Conservation (phyloP, 2,329 filamentous ascomycete genomes). For the Aureobasidium uvarum region DNA sequence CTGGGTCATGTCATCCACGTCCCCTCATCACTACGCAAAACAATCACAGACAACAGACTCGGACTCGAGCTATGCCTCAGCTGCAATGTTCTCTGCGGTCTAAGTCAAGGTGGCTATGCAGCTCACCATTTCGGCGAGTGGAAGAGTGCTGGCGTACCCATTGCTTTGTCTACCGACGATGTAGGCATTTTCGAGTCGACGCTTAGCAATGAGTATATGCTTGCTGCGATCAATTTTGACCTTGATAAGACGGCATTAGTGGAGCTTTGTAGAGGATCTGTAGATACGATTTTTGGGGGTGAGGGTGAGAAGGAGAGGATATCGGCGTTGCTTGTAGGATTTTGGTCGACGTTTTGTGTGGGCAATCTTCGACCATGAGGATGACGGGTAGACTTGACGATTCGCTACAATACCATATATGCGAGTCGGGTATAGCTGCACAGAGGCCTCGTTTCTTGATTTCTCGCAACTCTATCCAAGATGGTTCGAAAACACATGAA, state of each 20-base stretch:
- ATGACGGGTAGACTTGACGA: too few species aligned
- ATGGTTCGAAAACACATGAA: too few species aligned
- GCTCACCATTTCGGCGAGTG: constrained; percentile 78
- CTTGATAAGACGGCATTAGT: constrained; percentile 53
- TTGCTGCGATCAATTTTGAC: constrained; percentile 68
- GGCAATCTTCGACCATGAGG: neutral
- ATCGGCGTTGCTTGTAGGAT: constrained; percentile 29
- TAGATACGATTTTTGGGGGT: constrained; percentile 66
- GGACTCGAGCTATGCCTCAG: constrained; percentile 75
- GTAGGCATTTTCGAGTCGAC: constrained; percentile 77
- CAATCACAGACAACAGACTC: constrained; percentile 43
- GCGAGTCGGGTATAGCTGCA: too few species aligned
- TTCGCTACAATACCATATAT: too few species aligned
- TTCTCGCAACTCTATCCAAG: too few species aligned
- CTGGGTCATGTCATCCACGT: constrained; percentile 69
- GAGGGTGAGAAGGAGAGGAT: constrained; percentile 61
- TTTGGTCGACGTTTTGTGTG: constrained; percentile 11
- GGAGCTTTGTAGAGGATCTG: constrained; percentile 58
- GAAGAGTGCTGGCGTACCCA: constrained; percentile 56
- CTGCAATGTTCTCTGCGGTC: constrained; percentile 74
- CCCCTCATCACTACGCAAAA: neutral
- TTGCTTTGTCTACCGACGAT: constrained; percentile 77
- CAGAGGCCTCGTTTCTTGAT: too few species aligned
- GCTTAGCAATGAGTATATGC: constrained; percentile 71
- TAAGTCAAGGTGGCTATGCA: constrained; percentile 63